Conservation (phyloP, 2,329 filamentous ascomycete species). For the Colletotrichum zoysiae region DNA sequence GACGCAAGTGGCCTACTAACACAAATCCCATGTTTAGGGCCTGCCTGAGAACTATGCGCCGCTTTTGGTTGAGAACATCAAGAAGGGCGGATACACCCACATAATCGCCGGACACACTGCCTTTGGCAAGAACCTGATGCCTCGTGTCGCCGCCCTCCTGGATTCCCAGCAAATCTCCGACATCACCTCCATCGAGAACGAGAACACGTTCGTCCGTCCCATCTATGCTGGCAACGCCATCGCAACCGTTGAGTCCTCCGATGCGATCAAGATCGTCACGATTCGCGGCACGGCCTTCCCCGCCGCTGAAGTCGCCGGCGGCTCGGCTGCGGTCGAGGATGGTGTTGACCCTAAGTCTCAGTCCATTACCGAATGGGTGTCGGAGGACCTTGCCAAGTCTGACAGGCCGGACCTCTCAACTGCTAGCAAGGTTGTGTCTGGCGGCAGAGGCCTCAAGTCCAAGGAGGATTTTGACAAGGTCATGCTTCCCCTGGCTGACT, state of each 20-base stretch:
- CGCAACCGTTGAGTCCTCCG: slow-evolving; percentile 91
- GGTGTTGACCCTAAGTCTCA: slow-evolving; percentile 86
- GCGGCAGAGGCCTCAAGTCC: slow-evolving; percentile 94
- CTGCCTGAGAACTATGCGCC: slow-evolving; percentile 96
- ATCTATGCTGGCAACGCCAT: slow-evolving; percentile 99
- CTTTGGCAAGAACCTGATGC: slow-evolving; percentile 95
- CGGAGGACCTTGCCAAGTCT: slow-evolving; percentile 91
- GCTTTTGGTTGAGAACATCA: slow-evolving; percentile 94
- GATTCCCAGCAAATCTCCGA: slow-evolving; percentile 96
- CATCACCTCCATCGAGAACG: slow-evolving; percentile 85
- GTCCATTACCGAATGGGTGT: slow-evolving; percentile 86
- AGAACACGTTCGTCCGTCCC: slow-evolving; percentile 94
- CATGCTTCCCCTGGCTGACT: slow-evolving; percentile 92
- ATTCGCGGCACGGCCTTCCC: slow-evolving; percentile 94
- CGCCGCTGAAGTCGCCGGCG: slow-evolving; percentile 76
- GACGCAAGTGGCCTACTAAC: neutral
- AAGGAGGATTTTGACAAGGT: slow-evolving; percentile 97
- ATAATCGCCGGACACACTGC: slow-evolving; percentile 91
- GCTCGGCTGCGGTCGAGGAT: slow-evolving; percentile 81
- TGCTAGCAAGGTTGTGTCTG: slow-evolving; percentile 91
- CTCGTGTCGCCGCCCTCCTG: slow-evolving; percentile 89
- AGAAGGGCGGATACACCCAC: slow-evolving; percentile 94
- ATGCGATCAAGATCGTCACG: slow-evolving; percentile 88
- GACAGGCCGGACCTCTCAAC: slow-evolving; percentile 94
- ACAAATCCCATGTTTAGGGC: slow-evolving; percentile 65